A percentile compares a stretch with the other conserved stretches of the same genome.
phyloP scores from a whole-genome alignment of 139 green algal genomes.

The Closterium sp. region DNA sequence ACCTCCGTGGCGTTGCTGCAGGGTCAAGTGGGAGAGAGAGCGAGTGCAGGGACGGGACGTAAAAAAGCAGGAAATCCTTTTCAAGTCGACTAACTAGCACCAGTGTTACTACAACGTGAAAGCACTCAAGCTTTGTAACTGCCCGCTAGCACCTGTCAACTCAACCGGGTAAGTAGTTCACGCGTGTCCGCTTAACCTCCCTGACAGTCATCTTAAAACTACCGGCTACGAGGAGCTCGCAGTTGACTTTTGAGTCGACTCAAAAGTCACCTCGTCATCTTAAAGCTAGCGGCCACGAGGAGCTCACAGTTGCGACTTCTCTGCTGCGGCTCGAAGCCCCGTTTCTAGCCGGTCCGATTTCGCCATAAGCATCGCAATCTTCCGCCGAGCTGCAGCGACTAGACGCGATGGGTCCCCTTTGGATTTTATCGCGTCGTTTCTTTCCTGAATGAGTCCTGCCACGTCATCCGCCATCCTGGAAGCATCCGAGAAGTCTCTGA shows the following conservation, averaged over 20 bases:
- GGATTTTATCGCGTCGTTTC: not conserved
- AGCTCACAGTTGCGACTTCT: constrained; percentile 8
- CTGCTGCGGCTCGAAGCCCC: not conserved
- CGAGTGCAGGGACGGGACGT: not conserved
- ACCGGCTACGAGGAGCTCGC: too few species aligned
- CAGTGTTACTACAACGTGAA: too few species aligned
- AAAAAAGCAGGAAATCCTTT: not conserved
- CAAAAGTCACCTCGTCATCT: too few species aligned
- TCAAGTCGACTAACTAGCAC: too few species aligned
- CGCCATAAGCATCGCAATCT: constrained; percentile 9
- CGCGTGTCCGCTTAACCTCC: too few species aligned
- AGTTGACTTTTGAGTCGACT: too few species aligned
- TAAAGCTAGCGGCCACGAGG: too few species aligned
- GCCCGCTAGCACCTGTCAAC: too few species aligned
- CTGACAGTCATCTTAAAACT: too few species aligned
- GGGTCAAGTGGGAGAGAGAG: not conserved
- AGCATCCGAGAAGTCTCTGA: constrained; percentile 24
- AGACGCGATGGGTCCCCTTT: constrained; percentile 12
- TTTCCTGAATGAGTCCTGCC: constrained; percentile 10
- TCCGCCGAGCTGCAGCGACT: constrained; percentile 13
- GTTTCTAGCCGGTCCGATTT: constrained; percentile 22
- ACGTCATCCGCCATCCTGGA: constrained; percentile 31
- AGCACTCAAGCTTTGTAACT: too few species aligned
- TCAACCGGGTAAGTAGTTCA: too few species aligned
- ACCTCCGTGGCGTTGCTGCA: constrained; percentile 26